Percentiles rank a stretch among this genome's conserved stretches.
These are phyloP conservation scores for Tetrapyrgos nigripes DNA, from an alignment of 1,284 basidiomycete species.

Conservation along the genomic window DNA sequence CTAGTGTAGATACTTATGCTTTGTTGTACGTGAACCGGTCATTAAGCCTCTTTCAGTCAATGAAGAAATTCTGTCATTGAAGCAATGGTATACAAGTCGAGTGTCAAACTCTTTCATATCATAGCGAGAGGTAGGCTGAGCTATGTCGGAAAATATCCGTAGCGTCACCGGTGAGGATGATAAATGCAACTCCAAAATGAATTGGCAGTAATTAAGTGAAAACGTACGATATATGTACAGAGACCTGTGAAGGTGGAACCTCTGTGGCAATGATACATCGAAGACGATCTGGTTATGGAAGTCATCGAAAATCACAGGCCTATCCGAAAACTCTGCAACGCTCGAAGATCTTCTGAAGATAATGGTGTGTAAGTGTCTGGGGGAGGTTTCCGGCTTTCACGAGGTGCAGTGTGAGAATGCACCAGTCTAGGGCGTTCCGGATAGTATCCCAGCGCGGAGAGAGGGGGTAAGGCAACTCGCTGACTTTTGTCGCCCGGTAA, in stretches of 20 bases:
- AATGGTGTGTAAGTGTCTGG: slow-evolving; percentile 51
- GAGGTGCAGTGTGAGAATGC: slow-evolving; percentile 30
- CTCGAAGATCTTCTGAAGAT: slow-evolving; percentile 63
- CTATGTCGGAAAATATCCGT: neutral
- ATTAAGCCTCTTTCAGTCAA: no score
- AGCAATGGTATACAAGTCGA: no score
- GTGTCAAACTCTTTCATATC: no score
- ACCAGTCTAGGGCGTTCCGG: slow-evolving; percentile 27
- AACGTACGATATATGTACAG: neutral
- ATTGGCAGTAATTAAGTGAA: neutral
- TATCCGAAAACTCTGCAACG: slow-evolving; percentile 60
- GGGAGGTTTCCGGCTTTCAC: slow-evolving; percentile 19
- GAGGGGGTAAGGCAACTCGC: slow-evolving; percentile 43
- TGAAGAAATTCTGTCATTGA: no score
- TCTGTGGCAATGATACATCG: neutral
- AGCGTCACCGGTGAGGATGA: neutral
- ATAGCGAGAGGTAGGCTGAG: no score
- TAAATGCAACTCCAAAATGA: neutral
- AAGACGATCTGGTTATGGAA: neutral
- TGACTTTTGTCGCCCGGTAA: slow-evolving; percentile 29
- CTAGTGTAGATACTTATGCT: no score
- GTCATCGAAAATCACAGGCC: slow-evolving; percentile 42
- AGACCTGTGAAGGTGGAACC: no score
- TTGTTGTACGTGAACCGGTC: no score
- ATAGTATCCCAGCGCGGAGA: slow-evolving; percentile 42